These are phyloP conservation scores for Fusarium pseudoanthophilum DNA, from an alignment of 2,329 filamentous ascomycete species.

Conservation along the genomic window DNA sequence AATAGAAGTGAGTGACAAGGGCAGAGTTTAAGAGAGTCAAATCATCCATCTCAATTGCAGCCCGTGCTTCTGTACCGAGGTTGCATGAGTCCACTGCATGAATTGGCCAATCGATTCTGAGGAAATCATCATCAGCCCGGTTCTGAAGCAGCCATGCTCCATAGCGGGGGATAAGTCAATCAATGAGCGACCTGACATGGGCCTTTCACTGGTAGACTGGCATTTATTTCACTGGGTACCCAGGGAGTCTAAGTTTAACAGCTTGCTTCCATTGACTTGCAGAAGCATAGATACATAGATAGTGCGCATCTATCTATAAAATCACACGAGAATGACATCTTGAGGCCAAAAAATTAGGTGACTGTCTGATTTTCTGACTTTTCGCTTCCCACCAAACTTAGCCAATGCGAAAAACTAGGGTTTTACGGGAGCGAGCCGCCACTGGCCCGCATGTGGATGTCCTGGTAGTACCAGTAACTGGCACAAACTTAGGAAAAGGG, in stretches of 20 bases:
- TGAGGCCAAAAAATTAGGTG: background rate
- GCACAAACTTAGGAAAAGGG: slow-evolving; percentile 21
- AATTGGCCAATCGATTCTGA: slow-evolving; percentile 35
- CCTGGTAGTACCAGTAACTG: slow-evolving; percentile 2
- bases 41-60: slow-evolving; percentile 8
- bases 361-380: background rate
- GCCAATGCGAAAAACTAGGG: slow-evolving; percentile 24
- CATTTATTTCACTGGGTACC: slow-evolving; percentile 22
- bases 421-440: slow-evolving; percentile 36
- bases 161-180: slow-evolving; percentile 19
- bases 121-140: slow-evolving; percentile 32
- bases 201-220: slow-evolving; percentile 5
- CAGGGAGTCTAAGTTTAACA: background rate
- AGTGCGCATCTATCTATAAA: background rate
- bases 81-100: slow-evolving; percentile 20
- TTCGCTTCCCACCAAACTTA: background rate
- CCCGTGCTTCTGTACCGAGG: slow-evolving; percentile 28
- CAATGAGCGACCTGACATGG: slow-evolving; percentile 5
- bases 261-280: background rate
- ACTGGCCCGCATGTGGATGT: slow-evolving; percentile 6
- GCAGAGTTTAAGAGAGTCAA: slow-evolving; percentile 23
- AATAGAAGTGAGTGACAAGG: slow-evolving; percentile 19
- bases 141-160: slow-evolving; percentile 8
- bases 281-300: background rate
- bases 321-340: slow-evolving; percentile 21